Evolutionary conservation across 176 grass and related monocot genomes (phyloP).

Genomic region (Dactylis glomerata): DNA sequence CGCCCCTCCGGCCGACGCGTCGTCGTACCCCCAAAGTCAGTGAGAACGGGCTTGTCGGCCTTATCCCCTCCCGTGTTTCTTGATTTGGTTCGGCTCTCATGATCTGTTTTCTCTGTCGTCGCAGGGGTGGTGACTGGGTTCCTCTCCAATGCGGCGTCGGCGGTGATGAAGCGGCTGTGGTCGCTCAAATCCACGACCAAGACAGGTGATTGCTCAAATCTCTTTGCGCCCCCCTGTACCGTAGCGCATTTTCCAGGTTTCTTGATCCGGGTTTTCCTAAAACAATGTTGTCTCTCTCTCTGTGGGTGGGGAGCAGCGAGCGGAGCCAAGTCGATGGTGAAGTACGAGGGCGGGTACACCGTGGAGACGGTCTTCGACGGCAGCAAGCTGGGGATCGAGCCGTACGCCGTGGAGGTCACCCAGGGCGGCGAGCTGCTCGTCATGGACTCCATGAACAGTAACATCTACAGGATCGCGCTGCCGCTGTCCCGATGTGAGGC

Average conservation of each 20-base stretch:
- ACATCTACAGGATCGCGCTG: constrained; percentile 80
- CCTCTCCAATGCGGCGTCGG: constrained; percentile 66
- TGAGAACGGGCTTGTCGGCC: neutral
- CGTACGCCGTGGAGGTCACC: constrained; percentile 74
- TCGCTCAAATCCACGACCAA: constrained; percentile 72
- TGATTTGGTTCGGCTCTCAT: neutral
- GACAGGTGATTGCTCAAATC: constrained; percentile 40
- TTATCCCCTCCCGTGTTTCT: neutral
- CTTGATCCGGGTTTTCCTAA: constrained; percentile 15
- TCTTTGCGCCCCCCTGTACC: neutral
- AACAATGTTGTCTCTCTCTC: neutral
- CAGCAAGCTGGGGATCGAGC: constrained; percentile 95
- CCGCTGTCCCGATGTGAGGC: constrained; percentile 90
- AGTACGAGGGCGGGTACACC: constrained; percentile 93
- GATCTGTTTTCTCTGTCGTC: constrained; percentile 12
- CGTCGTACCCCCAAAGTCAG: constrained; percentile 48
- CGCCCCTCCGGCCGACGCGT: constrained; percentile 33
- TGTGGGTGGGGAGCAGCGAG: constrained; percentile 39
- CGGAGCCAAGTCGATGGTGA: constrained; percentile 68
- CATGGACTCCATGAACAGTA: constrained; percentile 94
- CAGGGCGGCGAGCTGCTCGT: constrained; percentile 84
- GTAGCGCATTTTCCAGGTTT: neutral
- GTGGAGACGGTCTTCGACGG: constrained; percentile 98
- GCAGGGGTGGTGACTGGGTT: constrained; percentile 66
- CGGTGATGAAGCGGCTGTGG: constrained; percentile 68